Conservation (phyloP, 2,329 filamentous ascomycete species). For the Juglanconis juglandina region DNA sequence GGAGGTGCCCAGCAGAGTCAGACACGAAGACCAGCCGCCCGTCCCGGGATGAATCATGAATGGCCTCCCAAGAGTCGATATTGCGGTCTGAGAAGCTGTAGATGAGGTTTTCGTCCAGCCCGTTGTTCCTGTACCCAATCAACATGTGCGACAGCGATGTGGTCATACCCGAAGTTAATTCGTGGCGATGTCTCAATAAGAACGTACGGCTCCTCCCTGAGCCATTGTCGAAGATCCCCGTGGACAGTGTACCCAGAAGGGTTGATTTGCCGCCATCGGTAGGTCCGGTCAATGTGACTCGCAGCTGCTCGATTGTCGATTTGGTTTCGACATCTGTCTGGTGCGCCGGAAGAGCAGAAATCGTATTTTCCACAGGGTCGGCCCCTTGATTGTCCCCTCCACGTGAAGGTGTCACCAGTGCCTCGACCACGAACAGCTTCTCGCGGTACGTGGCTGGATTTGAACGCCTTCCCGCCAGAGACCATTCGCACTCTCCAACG, state of each 20-base stretch:
- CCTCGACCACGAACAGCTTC: conserved; percentile 84
- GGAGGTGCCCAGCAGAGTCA: conserved; percentile 86
- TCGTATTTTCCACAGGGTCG: conserved; percentile 10
- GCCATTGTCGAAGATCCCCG: conserved; percentile 85
- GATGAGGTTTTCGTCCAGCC: conserved; percentile 40
- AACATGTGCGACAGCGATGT: conserved; percentile 94
- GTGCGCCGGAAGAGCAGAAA: conserved; percentile 21
- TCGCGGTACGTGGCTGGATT: conserved; percentile 34
- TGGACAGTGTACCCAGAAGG: conserved; percentile 81
- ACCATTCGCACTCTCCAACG: conserved; percentile 82
- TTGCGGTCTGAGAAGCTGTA: conserved; percentile 85
- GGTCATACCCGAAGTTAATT: conserved; percentile 86
- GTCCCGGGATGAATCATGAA: conserved; percentile 72
- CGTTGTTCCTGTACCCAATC: conserved; percentile 66
- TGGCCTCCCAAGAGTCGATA: conserved; percentile 90
- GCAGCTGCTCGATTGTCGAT: conserved; percentile 67
- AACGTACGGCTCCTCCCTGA: conserved; percentile 85
- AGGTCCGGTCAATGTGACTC: conserved; percentile 82
- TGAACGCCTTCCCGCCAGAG: conserved; percentile 32
- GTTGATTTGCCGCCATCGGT: conserved; percentile 93
- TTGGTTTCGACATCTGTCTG: conserved; percentile 20
- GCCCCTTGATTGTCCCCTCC: conserved; percentile 12
- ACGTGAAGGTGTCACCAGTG: conserved; percentile 68
- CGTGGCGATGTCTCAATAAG: conserved; percentile 87
- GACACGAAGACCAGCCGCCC: conserved; percentile 83